Evolutionary conservation across 257 asterid genomes (phyloP).

Genomic region (Solanum gandarillasii): DNA sequence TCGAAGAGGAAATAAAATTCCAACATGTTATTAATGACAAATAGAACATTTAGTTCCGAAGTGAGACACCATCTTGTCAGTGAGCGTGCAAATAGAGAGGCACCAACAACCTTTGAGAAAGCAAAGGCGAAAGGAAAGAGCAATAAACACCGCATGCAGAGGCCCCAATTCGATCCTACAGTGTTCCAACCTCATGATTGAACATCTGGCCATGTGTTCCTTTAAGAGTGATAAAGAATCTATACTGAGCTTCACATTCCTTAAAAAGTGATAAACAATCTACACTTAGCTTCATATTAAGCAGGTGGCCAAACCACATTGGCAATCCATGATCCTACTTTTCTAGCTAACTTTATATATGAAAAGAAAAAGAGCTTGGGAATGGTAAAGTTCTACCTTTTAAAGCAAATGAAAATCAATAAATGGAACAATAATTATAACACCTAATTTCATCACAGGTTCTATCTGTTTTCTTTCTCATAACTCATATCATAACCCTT

Average conservation of each 20-base stretch:
- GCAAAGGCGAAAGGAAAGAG: not conserved
- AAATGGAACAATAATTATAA: not conserved
- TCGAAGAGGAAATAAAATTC: not conserved
- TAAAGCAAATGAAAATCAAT: not conserved
- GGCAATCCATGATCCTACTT: not conserved
- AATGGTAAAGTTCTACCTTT: not conserved
- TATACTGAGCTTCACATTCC: not conserved
- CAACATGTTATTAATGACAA: not conserved
- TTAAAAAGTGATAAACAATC: not conserved
- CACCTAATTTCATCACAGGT: not conserved
- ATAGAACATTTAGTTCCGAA: not conserved
- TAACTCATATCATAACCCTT: not conserved
- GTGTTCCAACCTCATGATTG: not conserved
- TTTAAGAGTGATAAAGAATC: not conserved
- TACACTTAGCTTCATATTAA: not conserved
- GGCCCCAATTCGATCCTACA: not conserved
- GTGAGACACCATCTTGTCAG: not conserved
- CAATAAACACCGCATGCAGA: not conserved
- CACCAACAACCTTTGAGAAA: not conserved
- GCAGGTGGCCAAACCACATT: not conserved
- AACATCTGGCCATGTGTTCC: not conserved
- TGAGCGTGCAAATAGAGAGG: not conserved
- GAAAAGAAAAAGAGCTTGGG: not conserved
- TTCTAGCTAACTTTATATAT: not conserved
- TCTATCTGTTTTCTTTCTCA: not conserved